Evolutionary conservation across 176 grass and related monocot genomes (phyloP), one percentile per base, ranked within the genome.

Genomic region (Oryza glaberrima): DNA sequence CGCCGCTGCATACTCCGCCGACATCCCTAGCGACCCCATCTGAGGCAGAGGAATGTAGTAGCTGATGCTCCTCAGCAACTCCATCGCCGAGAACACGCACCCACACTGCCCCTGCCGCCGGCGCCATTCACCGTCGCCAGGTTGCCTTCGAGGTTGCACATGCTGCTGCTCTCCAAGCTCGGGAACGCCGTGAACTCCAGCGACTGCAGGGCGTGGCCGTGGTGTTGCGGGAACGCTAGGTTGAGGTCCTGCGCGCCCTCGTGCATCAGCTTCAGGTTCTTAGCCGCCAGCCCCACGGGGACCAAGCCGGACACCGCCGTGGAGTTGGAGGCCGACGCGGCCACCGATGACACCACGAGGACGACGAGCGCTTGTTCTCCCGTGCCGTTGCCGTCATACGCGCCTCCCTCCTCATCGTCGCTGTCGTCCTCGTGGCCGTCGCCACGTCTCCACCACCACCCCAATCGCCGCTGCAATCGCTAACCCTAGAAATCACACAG

Each of bases 181-280:
- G 92, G 85, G 81, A 97, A 97, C 75, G 80, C 74, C 46, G 86
- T 11, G 82, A 92, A 92, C 69, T 92, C 92, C 0, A 85, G 78
- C 6, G 79, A 63, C 56, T 90, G 85, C 70, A 97, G 81, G 17
- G 70, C 82, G 80, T 79, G 84, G 46, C 84, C 84, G 58, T 83
- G 38, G 66, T 86, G 87, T 76, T 96, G 91, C n/a, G 89, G 91
- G 81, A 97, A 97, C 43, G 90, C 88, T 65, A 94, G 87, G 84
- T 97, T 97, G 56, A 97, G 94, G 72, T 97, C 92, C 22, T 90
- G 92, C 52, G 88, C 80, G 60, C 82, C 79, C 54, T 92, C 91
- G 38, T 95, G 85, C 85, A 93, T 78, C 81, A 95, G 88, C 82
- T 95, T 95, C 35, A 88, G 89, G 72, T 88, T 93, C 80, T 90